A percentile compares a stretch with the other conserved stretches of the same genome.
phyloP scores from a whole-genome alignment of 257 asterid genomes.

The Sherardia arvensis region DNA sequence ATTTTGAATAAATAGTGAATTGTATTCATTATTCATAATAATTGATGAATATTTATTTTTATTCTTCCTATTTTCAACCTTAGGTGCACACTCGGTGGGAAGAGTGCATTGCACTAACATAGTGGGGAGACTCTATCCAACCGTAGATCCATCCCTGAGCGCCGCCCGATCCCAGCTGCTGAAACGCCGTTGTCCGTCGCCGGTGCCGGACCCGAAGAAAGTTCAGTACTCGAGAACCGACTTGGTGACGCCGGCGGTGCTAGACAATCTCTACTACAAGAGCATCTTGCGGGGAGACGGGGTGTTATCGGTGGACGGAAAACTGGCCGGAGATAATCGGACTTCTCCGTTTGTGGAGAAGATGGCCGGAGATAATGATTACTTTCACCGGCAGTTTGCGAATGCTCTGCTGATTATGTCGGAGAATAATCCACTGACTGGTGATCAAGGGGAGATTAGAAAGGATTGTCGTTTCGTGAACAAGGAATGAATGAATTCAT shows the following conservation, averaged over 20 bases:
- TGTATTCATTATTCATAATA: too few species aligned
- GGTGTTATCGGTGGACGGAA: constrained; percentile 39
- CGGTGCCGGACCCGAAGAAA: constrained; percentile 38
- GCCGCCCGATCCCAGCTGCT: constrained; percentile 44
- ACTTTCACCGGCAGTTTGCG: constrained; percentile 55
- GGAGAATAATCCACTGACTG: constrained; percentile 56
- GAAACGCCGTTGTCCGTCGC: constrained; percentile 53
- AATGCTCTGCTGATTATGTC: constrained; percentile 51
- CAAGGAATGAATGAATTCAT: background rate
- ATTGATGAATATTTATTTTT: too few species aligned
- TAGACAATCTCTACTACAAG: constrained; percentile 65
- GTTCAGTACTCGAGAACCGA: constrained; percentile 57
- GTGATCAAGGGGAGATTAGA: constrained; percentile 54
- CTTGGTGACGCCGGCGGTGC: constrained; percentile 45
- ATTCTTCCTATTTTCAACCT: too few species aligned
- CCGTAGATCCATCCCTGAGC: constrained; percentile 50
- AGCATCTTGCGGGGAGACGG: constrained; percentile 50
- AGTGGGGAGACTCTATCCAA: constrained; percentile 58
- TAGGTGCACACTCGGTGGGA: constrained; percentile 68
- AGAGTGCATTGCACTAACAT: constrained; percentile 68
- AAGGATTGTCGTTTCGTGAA: constrained; percentile 54
- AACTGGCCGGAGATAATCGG: constrained; percentile 44
- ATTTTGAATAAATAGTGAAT: too few species aligned
- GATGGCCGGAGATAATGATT: constrained; percentile 65
- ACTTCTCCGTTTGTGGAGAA: constrained; percentile 58